Evolutionary conservation across 495 filamentous ascomycete genomes (phyloP), one percentile per base, ranked within the genome.

Genomic region (Polyplosphaeria fusca): DNA sequence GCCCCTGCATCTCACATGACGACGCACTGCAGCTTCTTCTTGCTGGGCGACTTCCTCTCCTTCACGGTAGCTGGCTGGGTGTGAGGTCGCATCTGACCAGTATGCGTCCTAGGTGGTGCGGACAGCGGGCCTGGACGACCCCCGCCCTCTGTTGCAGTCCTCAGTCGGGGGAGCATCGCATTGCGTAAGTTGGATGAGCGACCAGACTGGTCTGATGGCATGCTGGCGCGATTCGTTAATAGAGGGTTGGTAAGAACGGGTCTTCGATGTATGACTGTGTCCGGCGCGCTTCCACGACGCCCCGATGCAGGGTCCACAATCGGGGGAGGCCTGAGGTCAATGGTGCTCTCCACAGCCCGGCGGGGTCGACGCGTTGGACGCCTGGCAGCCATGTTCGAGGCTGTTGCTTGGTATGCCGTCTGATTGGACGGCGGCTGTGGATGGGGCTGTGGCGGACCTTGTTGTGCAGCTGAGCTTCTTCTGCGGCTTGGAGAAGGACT

Each of bases 331-430:
- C 50, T 43, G 7, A 61, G 28, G 2, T 61, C 51, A 20, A 61
- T 40, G 11, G 58, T 45, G 28, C 43, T 55, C 40, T 61, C 58
- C 3, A 61, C 39, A 1, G 41, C 41, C 22, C 47, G 38, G 11
- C 58, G 43, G 5, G 4, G 9, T 3, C 45, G 51, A 4, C 38
- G 26, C n/a, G 47, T 43, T 11, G 32, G 42, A 13, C 60, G 41
- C 9, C 41, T 30, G n/a, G 35, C 25, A n/a, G 48, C 7, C 19
- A 23, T 37, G 12, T 5, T 26, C 7, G 48, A 40, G 4, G 47
- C 18, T 23, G 54, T 58, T 30, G 60, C 49, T 30, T 54, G 41
- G 50, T 61, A 61, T 19, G 58, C 58, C 16, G 58, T 38, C 26
- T 43, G 41, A 20, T 55, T 3, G n/a, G n/a, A n/a, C n/a, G n/a